Percentiles rank a stretch among this genome's conserved stretches.
phyloP scores from a whole-genome alignment of 192 early-diverging fungal species.

The Oehlia diaphana region DNA sequence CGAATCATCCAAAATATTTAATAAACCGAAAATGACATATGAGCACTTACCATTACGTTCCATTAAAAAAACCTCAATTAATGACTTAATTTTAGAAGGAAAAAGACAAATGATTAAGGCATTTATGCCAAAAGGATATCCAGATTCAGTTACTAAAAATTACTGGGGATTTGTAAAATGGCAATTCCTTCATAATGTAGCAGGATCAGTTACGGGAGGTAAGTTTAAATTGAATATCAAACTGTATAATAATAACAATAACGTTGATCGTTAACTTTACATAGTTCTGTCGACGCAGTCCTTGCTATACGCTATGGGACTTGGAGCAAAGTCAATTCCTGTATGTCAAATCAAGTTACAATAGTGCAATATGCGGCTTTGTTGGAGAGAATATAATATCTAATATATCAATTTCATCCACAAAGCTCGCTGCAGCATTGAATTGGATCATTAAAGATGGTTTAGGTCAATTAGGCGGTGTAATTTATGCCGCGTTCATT shows the following conservation, averaged over 20 bases:
- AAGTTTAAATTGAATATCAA: conserved; percentile 31
- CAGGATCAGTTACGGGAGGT: conserved; percentile 75
- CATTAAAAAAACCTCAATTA: conserved; percentile 4
- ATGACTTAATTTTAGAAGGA: conserved; percentile 2
- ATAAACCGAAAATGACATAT: not conserved
- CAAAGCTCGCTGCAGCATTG: conserved; percentile 70
- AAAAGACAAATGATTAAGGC: conserved; percentile 34
- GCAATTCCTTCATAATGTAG: conserved; percentile 76
- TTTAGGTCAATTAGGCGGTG: conserved; percentile 81
- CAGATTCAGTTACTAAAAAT: conserved; percentile 69
- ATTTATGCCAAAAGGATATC: conserved; percentile 79
- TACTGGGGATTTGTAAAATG: conserved; percentile 76
- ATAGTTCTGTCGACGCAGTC: conserved; percentile 81
- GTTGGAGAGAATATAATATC: not conserved
- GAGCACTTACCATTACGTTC: not conserved
- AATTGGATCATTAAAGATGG: conserved; percentile 95
- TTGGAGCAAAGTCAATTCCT: conserved; percentile 72
- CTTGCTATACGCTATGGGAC: conserved; percentile 81
- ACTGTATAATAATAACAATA: not conserved
- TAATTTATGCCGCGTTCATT: conserved; percentile 76
- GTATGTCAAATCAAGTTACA: conserved; percentile 22
- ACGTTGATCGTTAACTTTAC: not conserved
- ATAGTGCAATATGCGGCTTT: not conserved
- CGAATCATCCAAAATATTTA: not conserved
- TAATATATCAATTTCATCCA: conserved; percentile 2